Base-by-base conservation (phyloP, 2,329 filamentous ascomycete species). In the Lomentospora prolificans region DNA sequence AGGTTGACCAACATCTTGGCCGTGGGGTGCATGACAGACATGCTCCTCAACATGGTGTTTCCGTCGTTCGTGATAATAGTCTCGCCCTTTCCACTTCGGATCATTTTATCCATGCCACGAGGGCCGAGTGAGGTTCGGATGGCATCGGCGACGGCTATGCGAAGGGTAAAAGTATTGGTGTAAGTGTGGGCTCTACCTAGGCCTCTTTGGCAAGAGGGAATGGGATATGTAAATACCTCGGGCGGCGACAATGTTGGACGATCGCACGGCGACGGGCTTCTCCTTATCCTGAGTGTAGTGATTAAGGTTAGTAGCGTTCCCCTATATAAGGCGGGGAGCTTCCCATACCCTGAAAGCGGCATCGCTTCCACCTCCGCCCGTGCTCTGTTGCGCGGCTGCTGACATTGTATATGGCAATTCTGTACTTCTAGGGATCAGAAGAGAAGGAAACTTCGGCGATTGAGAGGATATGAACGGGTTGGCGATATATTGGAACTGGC, bases 61-160 rank as follows among this genome's bases (percentile, higher is more conserved):
- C 94, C 94, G 74, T 99, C 94, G 78, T 99, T 99, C 67, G 94
- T 99, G 75, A 99, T 99, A 71, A 97, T 94, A 57, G 91, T 96
- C 73, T 95, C 89, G 75, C 92, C 94, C 76, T 90, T 96, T 70
- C 90, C 89, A 58, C 87, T 95, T 78, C 95, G 88, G 66, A 99
- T 97, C 91, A 96, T 96, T 79, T 96, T 96, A 77, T 96, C 91
- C 91, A 96, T 96, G 69, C 94, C 94, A 72, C 94, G 85, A 62
- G 94, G 94, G 61, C 94, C 94, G 63, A 99, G 80, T 60, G 94
- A 97, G 27, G 92, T 97, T 78, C 94, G 82, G 70, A 99, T 95
- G 64, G 94, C 94, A 82, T 99, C 94, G 70, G 94, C 87, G 68
- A 99, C 92, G 69, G 94, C 94, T 94, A 61, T 59, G 58, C 53